Base-by-base conservation (phyloP, 208 protist genomes). In the Lotmaria passim region DNA sequence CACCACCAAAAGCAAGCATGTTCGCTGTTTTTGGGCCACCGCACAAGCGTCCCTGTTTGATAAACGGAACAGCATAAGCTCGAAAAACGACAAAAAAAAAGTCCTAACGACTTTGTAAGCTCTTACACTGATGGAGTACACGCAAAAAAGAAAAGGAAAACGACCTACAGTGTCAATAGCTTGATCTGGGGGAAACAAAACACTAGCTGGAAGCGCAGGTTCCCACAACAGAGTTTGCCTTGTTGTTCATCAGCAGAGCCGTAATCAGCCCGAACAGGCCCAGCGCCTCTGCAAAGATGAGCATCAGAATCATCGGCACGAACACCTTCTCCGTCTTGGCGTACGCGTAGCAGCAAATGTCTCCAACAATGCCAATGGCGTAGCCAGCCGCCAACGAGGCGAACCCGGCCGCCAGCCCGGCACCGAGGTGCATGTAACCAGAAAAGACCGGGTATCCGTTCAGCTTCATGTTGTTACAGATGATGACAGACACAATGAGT, bases 301-400 rank as follows among this genome's bases (percentile, higher is more conserved):
- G 97, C 89, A 99, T 99, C 36, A 99, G 91, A 89, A 99, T 98
- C 98, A 99, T 99, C 51, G 94, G 96, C 36, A 99, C 98, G 83
- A 99, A 99, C 23, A 99, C 93, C 67, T 93, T 97, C 55, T 98
- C 98, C 68, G 99, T 97, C 76, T 98, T 92, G 60, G 82, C 91
- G 66, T 95, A 96, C 12, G 94, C 91, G 72, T 93, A 87, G 74
- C 86, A 92, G 73, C 89, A 96, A 81, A 98, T 93, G 82, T 99
- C 98, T 70, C 99, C 99, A 21, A 99, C 97, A 79, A 99, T 95
- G 69, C 99, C 99, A 78, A 99, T 99, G 33, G 98, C 95, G 52
- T 99, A 97, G 55, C 99, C 98, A 23, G 98, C 94, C 17, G 96
- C 97, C 11, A 99, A 86, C 28, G 96, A 94, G 33, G 90, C 83